A percentile compares a stretch with the other conserved stretches of the same genome.
Conservation (phyloP, 1,139 yeast genomes). For the Suhomyces anneliseae region DNA sequence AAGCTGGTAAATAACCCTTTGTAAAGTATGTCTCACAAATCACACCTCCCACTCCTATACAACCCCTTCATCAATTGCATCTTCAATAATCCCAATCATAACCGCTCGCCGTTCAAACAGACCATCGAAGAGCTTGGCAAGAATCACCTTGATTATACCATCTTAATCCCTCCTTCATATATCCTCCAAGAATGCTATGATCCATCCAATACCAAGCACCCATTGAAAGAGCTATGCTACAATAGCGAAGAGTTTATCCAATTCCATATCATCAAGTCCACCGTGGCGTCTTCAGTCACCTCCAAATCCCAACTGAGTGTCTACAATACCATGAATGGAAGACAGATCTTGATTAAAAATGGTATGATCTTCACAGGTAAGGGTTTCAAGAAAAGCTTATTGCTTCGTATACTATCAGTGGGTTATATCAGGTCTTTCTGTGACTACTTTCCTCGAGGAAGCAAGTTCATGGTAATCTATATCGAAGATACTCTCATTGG, state of each 20-base stretch:
- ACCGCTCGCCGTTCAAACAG: conserved; percentile 50
- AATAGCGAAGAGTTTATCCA: conserved; percentile 62
- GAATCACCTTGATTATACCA: conserved; percentile 49
- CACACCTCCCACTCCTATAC: conserved; percentile 42
- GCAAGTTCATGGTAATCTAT: conserved; percentile 51
- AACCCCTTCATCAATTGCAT: conserved; percentile 69
- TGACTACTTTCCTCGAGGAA: conserved; percentile 49
- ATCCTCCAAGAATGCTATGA: conserved; percentile 54
- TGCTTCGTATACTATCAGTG: conserved; percentile 44
- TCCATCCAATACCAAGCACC: conserved; percentile 34
- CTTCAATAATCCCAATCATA: conserved; percentile 64
- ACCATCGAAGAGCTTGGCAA: conserved; percentile 42
- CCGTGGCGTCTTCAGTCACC: conserved; percentile 36
- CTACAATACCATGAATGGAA: conserved; percentile 60
- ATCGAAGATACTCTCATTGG: conserved; percentile 55
- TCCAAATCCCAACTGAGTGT: conserved; percentile 45
- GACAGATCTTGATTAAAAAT: conserved; percentile 57
- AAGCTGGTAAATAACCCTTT: background rate
- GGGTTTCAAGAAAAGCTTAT: conserved; percentile 55
- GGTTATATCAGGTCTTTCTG: conserved; percentile 46
- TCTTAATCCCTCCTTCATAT: conserved; percentile 62
- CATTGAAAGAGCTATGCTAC: conserved; percentile 58
- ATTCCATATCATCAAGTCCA: conserved; percentile 60
- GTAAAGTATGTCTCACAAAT: background rate
- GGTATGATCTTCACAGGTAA: conserved; percentile 54